phyloP scores from a whole-genome alignment of 2,329 filamentous ascomycete species.

The Cladosporium sp. region DNA sequence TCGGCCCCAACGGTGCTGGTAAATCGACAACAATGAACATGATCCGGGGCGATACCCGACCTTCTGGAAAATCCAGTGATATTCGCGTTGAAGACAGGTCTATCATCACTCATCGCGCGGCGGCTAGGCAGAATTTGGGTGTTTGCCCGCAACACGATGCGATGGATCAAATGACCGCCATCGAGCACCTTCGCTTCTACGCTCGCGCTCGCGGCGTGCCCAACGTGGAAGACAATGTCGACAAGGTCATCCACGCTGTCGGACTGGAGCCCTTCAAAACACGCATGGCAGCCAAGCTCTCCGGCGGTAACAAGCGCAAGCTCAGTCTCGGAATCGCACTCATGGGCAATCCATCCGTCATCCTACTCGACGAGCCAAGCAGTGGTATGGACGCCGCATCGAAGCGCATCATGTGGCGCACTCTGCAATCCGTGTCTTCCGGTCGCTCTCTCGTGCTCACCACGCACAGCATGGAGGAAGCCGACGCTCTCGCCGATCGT shows the following conservation, averaged over 20 bases:
- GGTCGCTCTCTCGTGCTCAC: slow-evolving; percentile 84
- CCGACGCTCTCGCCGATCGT: slow-evolving; percentile 77
- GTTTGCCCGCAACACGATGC: slow-evolving; percentile 77
- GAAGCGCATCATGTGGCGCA: slow-evolving; percentile 92
- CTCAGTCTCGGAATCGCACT: slow-evolving; percentile 82
- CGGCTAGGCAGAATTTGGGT: slow-evolving; percentile 73
- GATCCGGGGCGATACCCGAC: slow-evolving; percentile 82
- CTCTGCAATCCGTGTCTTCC: slow-evolving; percentile 66
- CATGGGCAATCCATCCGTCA: slow-evolving; percentile 84
- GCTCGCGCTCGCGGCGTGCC: slow-evolving; percentile 75
- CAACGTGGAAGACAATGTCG: slow-evolving; percentile 72
- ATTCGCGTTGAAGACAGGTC: slow-evolving; percentile 76
- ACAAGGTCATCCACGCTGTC: slow-evolving; percentile 73
- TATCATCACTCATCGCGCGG: slow-evolving; percentile 66
- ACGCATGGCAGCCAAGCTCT: slow-evolving; percentile 74
- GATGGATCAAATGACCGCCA: slow-evolving; percentile 85
- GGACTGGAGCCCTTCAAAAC: slow-evolving; percentile 67
- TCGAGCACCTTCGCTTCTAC: slow-evolving; percentile 84
- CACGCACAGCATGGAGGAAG: slow-evolving; percentile 94
- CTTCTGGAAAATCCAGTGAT: slow-evolving; percentile 67
- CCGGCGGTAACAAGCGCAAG: slow-evolving; percentile 92
- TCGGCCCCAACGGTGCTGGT: slow-evolving; percentile 88
- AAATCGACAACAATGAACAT: slow-evolving; percentile 88
- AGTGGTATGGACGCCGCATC: slow-evolving; percentile 87
- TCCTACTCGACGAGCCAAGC: slow-evolving; percentile 84